Conservation (phyloP, 108 stramenopile species). For the Skeletonema marinoi region DNA sequence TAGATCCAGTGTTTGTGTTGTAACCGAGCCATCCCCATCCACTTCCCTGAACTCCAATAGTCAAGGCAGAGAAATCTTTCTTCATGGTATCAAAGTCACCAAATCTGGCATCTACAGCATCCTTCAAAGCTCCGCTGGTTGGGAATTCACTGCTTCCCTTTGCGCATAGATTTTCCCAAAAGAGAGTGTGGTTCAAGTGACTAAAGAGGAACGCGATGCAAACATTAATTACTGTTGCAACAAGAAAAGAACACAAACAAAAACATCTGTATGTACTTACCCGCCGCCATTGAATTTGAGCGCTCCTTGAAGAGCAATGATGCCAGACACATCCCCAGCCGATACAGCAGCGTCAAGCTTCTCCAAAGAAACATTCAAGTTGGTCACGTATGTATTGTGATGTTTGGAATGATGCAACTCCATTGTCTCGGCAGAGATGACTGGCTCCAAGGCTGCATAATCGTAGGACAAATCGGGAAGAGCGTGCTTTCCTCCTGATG, state of each 20-base stretch:
- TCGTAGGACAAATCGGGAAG: constrained; percentile 93
- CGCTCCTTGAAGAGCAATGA: constrained; percentile 81
- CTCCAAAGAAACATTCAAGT: constrained; percentile 88
- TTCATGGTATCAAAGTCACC: constrained; percentile 86
- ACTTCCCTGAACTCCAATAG: constrained; percentile 95
- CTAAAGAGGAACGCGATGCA: neutral
- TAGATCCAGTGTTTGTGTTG: constrained; percentile 71
- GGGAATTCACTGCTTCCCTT: constrained; percentile 43
- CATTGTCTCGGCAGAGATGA: constrained; percentile 93
- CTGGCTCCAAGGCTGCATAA: constrained; percentile 89
- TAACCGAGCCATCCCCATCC: constrained; percentile 99
- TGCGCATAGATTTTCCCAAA: constrained; percentile 95
- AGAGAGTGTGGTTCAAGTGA: constrained; percentile 93
- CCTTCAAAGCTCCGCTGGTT: constrained; percentile 56
- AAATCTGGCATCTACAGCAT: constrained; percentile 82
- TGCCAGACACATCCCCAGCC: constrained; percentile 74
- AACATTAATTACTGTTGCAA: neutral
- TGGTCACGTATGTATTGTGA: constrained; percentile 93
- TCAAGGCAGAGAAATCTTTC: constrained; percentile 68
- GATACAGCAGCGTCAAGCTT: constrained; percentile 83
- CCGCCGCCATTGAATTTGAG: constrained; percentile 99
- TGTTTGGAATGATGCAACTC: constrained; percentile 95
- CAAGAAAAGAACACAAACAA: neutral
- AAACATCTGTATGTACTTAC: constrained; percentile 38
- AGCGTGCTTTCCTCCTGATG: constrained; percentile 60